Evolutionary conservation across 169 alveolate genomes (phyloP).

Genomic region (Eimeria falciformis): DNA sequence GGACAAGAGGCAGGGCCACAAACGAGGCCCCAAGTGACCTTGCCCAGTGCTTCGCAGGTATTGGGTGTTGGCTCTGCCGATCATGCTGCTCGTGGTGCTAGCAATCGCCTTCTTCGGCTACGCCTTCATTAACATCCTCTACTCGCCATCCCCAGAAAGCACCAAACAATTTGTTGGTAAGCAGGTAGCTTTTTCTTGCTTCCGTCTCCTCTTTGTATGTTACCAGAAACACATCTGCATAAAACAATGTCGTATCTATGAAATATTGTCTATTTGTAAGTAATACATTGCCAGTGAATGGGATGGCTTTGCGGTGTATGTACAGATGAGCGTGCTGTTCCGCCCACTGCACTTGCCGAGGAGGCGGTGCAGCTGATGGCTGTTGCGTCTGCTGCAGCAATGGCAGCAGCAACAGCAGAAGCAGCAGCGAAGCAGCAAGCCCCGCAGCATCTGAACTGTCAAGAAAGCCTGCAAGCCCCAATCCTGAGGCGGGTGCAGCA

Average conservation of each 20-base stretch:
- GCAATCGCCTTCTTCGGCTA: conserved; percentile 18
- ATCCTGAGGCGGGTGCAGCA: neutral
- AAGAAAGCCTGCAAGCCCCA: neutral
- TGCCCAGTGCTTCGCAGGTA: conserved; percentile 10
- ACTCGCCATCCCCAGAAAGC: conserved; percentile 25
- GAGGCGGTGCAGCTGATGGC: conserved; percentile 47
- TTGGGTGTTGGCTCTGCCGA: conserved; percentile 20
- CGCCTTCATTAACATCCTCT: conserved; percentile 13
- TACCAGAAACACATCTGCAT: neutral
- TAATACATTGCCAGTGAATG: neutral
- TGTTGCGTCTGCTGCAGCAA: conserved; percentile 22
- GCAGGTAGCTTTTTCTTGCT: too few species aligned
- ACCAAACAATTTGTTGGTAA: neutral
- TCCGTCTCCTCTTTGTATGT: too few species aligned
- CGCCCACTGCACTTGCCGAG: conserved; percentile 30
- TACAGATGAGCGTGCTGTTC: conserved; percentile 3
- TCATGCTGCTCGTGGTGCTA: conserved; percentile 7
- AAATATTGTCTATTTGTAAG: neutral
- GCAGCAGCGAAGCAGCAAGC: neutral
- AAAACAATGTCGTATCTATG: neutral
- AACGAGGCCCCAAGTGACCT: too few species aligned
- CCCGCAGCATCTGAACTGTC: neutral
- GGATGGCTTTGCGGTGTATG: neutral
- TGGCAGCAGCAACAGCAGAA: neutral
- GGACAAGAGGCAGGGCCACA: too few species aligned